These are phyloP conservation scores for Plasmodium vivax DNA, from an alignment of 169 alveolate species.

Conservation along the genomic window DNA sequence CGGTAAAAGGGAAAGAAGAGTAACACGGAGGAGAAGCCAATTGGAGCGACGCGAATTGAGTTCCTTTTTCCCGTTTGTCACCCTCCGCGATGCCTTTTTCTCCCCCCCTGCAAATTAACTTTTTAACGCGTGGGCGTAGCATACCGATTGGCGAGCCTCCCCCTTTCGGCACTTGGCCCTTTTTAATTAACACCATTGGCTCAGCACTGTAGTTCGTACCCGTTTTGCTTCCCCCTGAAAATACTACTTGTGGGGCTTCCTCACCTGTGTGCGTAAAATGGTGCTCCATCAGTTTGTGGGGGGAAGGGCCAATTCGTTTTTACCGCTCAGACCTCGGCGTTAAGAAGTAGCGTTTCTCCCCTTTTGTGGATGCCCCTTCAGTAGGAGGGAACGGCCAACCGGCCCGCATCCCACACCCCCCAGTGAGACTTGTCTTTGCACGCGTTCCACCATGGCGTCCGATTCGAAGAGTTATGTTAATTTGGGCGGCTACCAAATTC, in stretches of 20 bases:
- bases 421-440: not conserved
- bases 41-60: not conserved
- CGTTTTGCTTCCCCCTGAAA: not conserved
- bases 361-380: not conserved
- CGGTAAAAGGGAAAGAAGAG: not conserved
- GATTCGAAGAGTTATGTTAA: constrained; percentile 13
- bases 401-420: not conserved
- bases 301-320: not conserved
- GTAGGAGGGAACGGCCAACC: not conserved
- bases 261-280: not conserved
- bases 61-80: not conserved
- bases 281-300: not conserved
- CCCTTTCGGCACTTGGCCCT: not conserved
- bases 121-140: not conserved
- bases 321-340: not conserved
- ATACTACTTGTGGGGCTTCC: not conserved
- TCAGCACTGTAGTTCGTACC: not conserved
- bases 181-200: not conserved
- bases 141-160: not conserved
- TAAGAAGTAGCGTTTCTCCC: not conserved
- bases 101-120: not conserved
- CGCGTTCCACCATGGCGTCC: not conserved
- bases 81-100: not conserved
- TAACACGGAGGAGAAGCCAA: not conserved
- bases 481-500: constrained; percentile 39